Conservation (phyloP, 768 basidiomycete species). For the Pholiota conissans region DNA sequence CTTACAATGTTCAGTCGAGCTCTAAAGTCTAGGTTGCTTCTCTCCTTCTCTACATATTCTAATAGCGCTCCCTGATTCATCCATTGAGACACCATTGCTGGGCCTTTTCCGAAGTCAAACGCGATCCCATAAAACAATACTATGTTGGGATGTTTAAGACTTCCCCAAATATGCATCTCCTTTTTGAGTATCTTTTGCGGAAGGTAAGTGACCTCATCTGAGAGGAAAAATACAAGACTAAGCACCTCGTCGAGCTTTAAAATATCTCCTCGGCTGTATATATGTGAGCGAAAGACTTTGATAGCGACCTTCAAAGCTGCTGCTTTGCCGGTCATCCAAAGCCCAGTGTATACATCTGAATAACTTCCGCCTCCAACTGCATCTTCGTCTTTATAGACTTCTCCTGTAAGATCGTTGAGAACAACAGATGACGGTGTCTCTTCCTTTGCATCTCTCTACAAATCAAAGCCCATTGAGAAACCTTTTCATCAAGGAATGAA, state of each 20-base stretch:
- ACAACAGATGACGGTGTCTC: no score
- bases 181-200: not conserved
- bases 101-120: constrained; percentile 3
- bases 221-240: no score
- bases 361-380: not conserved
- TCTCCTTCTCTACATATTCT: not conserved
- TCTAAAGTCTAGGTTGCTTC: not conserved
- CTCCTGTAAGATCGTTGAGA: not conserved
- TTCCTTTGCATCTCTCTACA: no score
- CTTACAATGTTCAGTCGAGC: constrained; percentile 5
- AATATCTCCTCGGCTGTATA: constrained; percentile 7
- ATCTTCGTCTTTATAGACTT: not conserved
- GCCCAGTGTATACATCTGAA: not conserved
- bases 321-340: not conserved
- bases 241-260: constrained; percentile 16
- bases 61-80: constrained; percentile 5
- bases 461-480: no score
- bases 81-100: constrained; percentile 12
- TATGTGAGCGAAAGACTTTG: constrained; percentile 17
- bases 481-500: no score
- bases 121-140: constrained; percentile 5
- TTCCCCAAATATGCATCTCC: constrained; percentile 6
- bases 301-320: constrained; percentile 8
- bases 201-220: not conserved
- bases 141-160: constrained; percentile 7